These are phyloP conservation scores for Hypomontagnella submonticulosa DNA, from an alignment of 495 filamentous ascomycete genomes.

Conservation along the genomic window DNA sequence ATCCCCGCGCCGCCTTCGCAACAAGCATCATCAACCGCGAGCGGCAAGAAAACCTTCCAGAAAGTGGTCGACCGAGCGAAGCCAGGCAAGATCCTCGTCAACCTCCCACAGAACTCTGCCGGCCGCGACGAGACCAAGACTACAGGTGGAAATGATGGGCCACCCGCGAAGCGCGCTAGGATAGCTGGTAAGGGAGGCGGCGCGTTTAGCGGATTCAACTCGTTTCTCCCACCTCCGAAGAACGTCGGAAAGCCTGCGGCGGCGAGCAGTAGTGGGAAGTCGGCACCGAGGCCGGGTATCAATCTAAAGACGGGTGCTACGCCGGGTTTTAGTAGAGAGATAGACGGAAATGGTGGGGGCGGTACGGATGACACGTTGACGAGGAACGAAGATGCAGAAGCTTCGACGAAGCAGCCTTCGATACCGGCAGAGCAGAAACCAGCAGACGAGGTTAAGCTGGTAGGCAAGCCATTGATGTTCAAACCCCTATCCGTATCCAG, in stretches of 20 bases:
- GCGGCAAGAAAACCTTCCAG: conserved; percentile 68
- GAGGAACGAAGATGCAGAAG: conserved; percentile 30
- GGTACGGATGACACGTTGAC: conserved; percentile 27
- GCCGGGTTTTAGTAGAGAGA: conserved; percentile 78
- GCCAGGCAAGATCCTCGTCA: conserved; percentile 83
- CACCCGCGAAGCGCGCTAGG: conserved; percentile 76
- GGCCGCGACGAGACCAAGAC: conserved; percentile 50
- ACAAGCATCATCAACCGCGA: conserved; percentile 45
- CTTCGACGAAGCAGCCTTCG: conserved; percentile 48
- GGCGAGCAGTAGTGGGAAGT: conserved; percentile 48
- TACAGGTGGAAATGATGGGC: conserved; percentile 53
- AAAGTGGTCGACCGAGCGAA: conserved; percentile 83
- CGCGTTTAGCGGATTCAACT: conserved; percentile 80
- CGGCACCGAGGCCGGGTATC: conserved; percentile 62
- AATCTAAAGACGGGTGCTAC: conserved; percentile 82
- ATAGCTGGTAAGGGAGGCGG: conserved; percentile 57
- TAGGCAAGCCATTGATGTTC: conserved; percentile 86
- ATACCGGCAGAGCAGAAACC: conserved; percentile 60
- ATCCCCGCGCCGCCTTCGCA: conserved; percentile 18
- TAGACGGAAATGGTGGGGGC: conserved; percentile 44
- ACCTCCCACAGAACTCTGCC: conserved; percentile 65
- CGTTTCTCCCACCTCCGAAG: conserved; percentile 89
- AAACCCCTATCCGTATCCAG: conserved; percentile 83
- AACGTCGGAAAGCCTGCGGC: conserved; percentile 54
- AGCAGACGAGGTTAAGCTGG: conserved; percentile 71